Conservation (phyloP, 2,329 filamentous ascomycete genomes). For the Fusarium lateritium region DNA sequence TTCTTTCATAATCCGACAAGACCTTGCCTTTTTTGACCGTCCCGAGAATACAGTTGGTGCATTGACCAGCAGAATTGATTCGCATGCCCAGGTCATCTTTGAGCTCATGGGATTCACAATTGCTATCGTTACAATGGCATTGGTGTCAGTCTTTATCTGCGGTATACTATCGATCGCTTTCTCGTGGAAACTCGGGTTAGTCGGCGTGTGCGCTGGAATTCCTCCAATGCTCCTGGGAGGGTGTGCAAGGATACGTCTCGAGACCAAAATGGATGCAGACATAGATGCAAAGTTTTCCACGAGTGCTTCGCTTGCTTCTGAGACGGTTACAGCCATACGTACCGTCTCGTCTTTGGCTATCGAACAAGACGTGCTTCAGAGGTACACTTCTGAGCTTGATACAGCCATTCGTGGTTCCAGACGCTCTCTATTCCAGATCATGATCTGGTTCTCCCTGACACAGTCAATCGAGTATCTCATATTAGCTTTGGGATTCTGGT, state of each 20-base stretch:
- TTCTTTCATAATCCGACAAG: conserved; percentile 56
- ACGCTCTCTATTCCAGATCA: conserved; percentile 53
- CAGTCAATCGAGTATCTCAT: conserved; percentile 57
- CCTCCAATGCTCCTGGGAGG: conserved; percentile 56
- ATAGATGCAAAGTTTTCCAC: conserved; percentile 54
- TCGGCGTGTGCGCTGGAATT: conserved; percentile 61
- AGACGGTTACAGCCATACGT: conserved; percentile 57
- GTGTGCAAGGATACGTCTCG: conserved; percentile 58
- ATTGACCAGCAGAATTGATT: conserved; percentile 54
- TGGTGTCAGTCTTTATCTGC: conserved; percentile 56
- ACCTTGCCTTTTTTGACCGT: conserved; percentile 60
- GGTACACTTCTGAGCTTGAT: conserved; percentile 52
- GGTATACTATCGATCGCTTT: conserved; percentile 60
- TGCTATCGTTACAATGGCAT: conserved; percentile 55
- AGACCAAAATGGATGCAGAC: conserved; percentile 56
- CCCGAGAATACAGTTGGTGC: conserved; percentile 58
- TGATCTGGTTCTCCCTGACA: conserved; percentile 56
- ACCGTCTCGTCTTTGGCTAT: conserved; percentile 62
- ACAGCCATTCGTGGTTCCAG: conserved; percentile 49
- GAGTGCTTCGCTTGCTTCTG: conserved; percentile 61
- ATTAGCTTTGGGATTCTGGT: conserved; percentile 60
- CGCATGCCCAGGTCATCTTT: conserved; percentile 57
- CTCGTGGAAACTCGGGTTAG: conserved; percentile 65
- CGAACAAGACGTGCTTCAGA: conserved; percentile 53
- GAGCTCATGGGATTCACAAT: conserved; percentile 62